Conservation (phyloP, 1,284 basidiomycete species). For the Pseudozyma tsukubaensis region DNA sequence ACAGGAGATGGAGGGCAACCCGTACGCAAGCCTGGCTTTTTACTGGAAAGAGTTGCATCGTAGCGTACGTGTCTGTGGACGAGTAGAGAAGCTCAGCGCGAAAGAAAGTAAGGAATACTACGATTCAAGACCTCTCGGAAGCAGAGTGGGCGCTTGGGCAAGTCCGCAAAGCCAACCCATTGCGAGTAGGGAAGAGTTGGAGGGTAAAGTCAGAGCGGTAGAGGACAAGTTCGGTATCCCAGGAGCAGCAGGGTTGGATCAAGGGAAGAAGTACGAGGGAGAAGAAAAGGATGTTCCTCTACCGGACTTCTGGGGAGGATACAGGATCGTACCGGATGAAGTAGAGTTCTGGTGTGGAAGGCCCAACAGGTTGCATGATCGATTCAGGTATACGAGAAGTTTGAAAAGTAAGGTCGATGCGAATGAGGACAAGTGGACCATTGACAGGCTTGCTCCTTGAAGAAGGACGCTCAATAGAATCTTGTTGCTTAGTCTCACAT, state of each 20-base stretch:
- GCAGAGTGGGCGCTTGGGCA: constrained; percentile 90
- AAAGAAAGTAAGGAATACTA: constrained; percentile 87
- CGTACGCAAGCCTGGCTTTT: constrained; percentile 81
- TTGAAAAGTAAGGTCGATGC: constrained; percentile 18
- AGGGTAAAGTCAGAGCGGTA: constrained; percentile 75
- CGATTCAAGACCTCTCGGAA: constrained; percentile 82
- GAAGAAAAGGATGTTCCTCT: constrained; percentile 73
- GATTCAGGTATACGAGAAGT: constrained; percentile 59
- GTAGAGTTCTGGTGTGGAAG: constrained; percentile 70
- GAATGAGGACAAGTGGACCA: constrained; percentile 46
- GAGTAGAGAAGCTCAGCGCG: constrained; percentile 79
- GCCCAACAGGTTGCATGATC: constrained; percentile 63
- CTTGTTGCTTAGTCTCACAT: not conserved
- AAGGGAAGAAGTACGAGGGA: constrained; percentile 26
- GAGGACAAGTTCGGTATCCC: constrained; percentile 75
- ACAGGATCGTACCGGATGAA: constrained; percentile 88
- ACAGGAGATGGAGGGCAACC: constrained; percentile 77
- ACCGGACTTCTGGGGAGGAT: constrained; percentile 96
- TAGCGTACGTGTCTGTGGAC: constrained; percentile 86
- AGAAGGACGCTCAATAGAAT: too few relatives aligned
- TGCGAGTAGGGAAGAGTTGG: constrained; percentile 76
- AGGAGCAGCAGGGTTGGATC: constrained; percentile 64
- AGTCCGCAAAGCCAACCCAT: constrained; percentile 86
- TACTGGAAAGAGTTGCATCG: constrained; percentile 90
- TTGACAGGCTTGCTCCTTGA: constrained; percentile 58